Percentiles rank a stretch among this genome's conserved stretches.
Conservation (phyloP, 2,329 filamentous ascomycete species). For the Raffaelea deltoideospora region DNA sequence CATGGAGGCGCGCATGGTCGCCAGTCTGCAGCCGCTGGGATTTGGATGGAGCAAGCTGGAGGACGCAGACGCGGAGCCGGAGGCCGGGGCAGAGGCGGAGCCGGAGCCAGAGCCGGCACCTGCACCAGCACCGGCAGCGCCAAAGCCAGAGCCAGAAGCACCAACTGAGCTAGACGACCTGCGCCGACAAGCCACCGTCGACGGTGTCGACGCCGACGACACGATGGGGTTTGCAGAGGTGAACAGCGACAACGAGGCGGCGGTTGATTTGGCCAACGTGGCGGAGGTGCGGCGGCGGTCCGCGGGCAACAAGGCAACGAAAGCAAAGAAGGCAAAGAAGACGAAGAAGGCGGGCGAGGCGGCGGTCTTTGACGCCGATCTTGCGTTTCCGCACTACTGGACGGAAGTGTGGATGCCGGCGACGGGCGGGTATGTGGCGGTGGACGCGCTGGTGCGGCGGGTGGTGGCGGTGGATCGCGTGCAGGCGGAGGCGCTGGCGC, state of each 20-base stretch:
- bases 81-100: conserved; percentile 19
- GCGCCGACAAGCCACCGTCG: conserved; percentile 2
- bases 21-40: conserved; percentile 70
- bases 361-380: conserved; percentile 50
- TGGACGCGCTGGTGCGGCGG: conserved; percentile 59
- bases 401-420: conserved; percentile 74
- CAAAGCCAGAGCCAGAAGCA: too few relatives aligned
- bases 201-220: conserved; percentile 16
- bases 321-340: too few relatives aligned
- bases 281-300: too few relatives aligned
- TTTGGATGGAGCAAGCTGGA: conserved; percentile 86
- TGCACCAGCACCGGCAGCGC: neutral
- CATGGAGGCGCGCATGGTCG: conserved; percentile 69
- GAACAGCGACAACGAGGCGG: conserved; percentile 42
- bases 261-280: conserved; percentile 37
- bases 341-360: conserved; percentile 18
- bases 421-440: conserved; percentile 62
- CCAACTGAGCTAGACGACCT: too few relatives aligned
- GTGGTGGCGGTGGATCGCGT: conserved; percentile 59
- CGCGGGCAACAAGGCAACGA: too few relatives aligned
- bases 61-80: conserved; percentile 49
- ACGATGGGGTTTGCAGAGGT: conserved; percentile 33
- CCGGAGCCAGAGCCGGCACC: conserved; percentile 2
- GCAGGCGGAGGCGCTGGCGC: conserved; percentile 60
- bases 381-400: conserved; percentile 85